Evolutionary conservation across 371 early-diverging fungal species (phyloP).

Genomic region (Antonospora locustae): DNA sequence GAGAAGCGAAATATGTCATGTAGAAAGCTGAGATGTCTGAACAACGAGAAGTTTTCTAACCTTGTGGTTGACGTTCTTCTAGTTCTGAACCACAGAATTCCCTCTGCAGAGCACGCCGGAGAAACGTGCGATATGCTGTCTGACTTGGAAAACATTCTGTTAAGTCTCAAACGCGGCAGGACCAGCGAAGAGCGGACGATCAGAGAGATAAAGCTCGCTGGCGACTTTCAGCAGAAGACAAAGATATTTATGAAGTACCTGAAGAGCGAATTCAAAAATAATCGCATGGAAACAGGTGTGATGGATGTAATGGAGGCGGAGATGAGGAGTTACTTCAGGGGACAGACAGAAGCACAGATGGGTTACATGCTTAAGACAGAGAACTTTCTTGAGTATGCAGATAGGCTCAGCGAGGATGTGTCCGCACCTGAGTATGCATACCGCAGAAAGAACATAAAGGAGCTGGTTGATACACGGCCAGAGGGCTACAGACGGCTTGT

Average conservation of each 20-base stretch:
- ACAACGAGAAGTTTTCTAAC: conserved; percentile 45
- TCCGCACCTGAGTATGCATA: conserved; percentile 12
- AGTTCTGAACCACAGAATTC: conserved; percentile 41
- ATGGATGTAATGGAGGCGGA: conserved; percentile 15
- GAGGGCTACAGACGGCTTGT: too few species aligned
- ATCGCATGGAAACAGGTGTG: conserved; percentile 14
- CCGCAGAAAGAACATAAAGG: conserved; percentile 14
- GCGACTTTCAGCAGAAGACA: conserved; percentile 2
- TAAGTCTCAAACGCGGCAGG: conserved; percentile 11
- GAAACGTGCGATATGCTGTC: conserved; percentile 29
- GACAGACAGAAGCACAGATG: not conserved
- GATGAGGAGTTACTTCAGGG: not conserved
- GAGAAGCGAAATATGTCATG: conserved; percentile 30
- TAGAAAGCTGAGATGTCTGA: conserved; percentile 37
- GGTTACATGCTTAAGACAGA: conserved; percentile 4
- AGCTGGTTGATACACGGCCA: too few species aligned
- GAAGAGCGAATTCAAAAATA: not conserved
- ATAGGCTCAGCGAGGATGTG: conserved; percentile 4
- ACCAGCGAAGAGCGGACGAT: conserved; percentile 9
- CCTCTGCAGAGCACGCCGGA: conserved; percentile 14
- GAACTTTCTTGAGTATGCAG: conserved; percentile 9
- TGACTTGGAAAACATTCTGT: conserved; percentile 36
- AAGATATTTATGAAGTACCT: conserved; percentile 17
- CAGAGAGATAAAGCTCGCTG: conserved; percentile 3
- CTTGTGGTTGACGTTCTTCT: conserved; percentile 47